Conservation (phyloP, 768 basidiomycete genomes). For the Heimioporus sp. region DNA sequence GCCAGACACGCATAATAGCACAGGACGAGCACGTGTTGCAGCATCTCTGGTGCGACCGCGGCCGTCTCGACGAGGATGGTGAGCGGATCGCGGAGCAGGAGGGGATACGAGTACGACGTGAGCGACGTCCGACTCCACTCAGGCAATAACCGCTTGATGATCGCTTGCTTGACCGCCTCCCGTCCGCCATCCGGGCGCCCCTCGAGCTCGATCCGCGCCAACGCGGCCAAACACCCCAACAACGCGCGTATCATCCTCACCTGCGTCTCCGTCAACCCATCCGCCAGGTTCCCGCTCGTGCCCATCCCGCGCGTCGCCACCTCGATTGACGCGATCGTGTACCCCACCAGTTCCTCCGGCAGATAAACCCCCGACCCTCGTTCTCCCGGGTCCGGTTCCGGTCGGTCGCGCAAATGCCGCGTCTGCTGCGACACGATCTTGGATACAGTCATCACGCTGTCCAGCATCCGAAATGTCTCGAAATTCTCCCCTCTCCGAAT, state of each 20-base stretch:
- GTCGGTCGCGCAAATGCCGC: conserved; percentile 73
- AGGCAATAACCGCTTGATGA: conserved; percentile 86
- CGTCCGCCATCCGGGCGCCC: conserved; percentile 70
- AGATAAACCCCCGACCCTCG: conserved; percentile 86
- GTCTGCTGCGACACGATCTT: conserved; percentile 84
- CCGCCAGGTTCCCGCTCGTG: conserved; percentile 54
- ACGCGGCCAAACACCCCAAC: conserved; percentile 62
- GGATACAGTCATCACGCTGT: conserved; percentile 77
- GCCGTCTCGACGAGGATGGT: conserved; percentile 88
- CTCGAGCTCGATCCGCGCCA: conserved; percentile 69
- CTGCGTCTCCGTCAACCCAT: conserved; percentile 67
- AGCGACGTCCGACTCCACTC: conserved; percentile 90
- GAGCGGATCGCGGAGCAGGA: conserved; percentile 88
- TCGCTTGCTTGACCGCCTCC: conserved; percentile 76
- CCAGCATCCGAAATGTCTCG: conserved; percentile 78
- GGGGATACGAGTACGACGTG: conserved; percentile 78
- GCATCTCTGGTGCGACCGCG: conserved; percentile 83
- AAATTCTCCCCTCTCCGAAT: conserved; percentile 52
- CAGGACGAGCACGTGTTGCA: conserved; percentile 84
- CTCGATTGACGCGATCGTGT: conserved; percentile 83
- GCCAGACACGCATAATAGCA: conserved; percentile 90
- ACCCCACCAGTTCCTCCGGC: conserved; percentile 87
- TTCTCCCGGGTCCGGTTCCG: conserved; percentile 68
- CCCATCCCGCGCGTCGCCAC: conserved; percentile 71
- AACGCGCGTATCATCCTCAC: conserved; percentile 75